These are phyloP conservation scores for Aspergillus avenaceus DNA, from an alignment of 495 filamentous ascomycete genomes.

Conservation along the genomic window DNA sequence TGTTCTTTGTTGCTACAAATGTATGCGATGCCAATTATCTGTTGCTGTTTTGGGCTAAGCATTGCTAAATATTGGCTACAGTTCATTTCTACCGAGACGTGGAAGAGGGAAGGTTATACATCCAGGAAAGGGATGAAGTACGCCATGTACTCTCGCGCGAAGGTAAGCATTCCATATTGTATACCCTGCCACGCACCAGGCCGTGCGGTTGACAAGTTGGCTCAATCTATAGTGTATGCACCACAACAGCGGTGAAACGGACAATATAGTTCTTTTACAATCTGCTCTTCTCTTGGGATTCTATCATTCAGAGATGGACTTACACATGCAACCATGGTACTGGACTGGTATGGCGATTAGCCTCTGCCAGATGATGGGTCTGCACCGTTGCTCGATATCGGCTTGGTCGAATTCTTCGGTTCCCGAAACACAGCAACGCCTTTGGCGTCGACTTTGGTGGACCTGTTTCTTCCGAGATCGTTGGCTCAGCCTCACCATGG, in stretches of 20 bases:
- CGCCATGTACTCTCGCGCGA: conserved; percentile 35
- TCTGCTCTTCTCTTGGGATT: conserved; percentile 36
- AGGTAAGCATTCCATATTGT: conserved; percentile 14
- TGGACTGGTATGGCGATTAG: conserved; percentile 35
- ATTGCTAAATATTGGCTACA: not conserved
- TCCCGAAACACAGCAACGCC: conserved; percentile 20
- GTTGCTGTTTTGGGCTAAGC: not conserved
- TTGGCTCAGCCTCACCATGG: conserved; percentile 34
- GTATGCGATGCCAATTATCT: conserved; percentile 12
- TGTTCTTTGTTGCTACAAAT: conserved; percentile 38
- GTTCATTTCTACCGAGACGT: conserved; percentile 25
- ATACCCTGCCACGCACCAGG: not conserved
- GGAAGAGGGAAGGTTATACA: conserved; percentile 25
- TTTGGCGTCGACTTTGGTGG: conserved; percentile 41
- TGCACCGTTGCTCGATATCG: conserved; percentile 24
- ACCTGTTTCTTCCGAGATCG: conserved; percentile 34
- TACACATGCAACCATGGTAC: conserved; percentile 33
- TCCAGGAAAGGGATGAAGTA: conserved; percentile 35
- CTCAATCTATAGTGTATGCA: conserved; percentile 32
- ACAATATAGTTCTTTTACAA: conserved; percentile 36
- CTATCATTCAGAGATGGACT: conserved; percentile 35
- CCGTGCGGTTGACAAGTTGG: not conserved
- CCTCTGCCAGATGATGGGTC: conserved; percentile 29
- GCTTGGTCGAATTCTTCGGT: conserved; percentile 17
- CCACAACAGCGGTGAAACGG: conserved; percentile 26